phyloP scores from a whole-genome alignment of 129 eudicot species.

The Solidago caesia region DNA sequence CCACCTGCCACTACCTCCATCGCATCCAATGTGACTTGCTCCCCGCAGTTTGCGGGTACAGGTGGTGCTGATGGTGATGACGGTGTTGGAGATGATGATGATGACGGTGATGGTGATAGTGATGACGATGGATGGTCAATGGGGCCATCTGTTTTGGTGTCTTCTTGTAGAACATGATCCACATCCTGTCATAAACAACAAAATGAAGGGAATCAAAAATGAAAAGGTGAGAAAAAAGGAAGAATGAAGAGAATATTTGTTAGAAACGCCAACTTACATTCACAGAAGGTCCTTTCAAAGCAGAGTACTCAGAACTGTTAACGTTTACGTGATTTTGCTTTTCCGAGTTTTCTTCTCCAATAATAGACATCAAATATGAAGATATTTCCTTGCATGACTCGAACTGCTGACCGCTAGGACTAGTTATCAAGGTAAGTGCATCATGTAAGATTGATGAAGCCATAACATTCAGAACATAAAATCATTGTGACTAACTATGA shows the following conservation, averaged over 20 bases:
- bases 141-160: conserved; percentile 27
- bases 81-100: conserved; percentile 14
- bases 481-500: not conserved
- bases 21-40: conserved; percentile 30
- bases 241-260: not conserved
- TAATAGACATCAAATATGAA: conserved; percentile 62
- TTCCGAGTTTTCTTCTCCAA: conserved; percentile 44
- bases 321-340: conserved; percentile 22
- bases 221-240: not conserved
- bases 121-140: conserved; percentile 28
- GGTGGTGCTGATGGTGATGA: conserved; percentile 14
- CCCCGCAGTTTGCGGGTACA: conserved; percentile 32
- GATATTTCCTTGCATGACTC: conserved; percentile 82
- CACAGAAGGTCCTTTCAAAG: conserved; percentile 34
- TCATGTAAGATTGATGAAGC: conserved; percentile 21
- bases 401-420: conserved; percentile 89
- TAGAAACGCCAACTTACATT: conserved; percentile 49
- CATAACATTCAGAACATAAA: not conserved
- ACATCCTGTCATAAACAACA: conserved; percentile 38
- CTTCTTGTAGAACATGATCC: conserved; percentile 33
- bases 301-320: conserved; percentile 25
- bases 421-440: conserved; percentile 36
- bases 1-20: conserved; percentile 37
- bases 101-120: conserved; percentile 24
- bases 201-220: conserved; percentile 1